Evolutionary conservation across 768 basidiomycete species (phyloP).

Genomic region (Naganishia vaughanmartiniae): DNA sequence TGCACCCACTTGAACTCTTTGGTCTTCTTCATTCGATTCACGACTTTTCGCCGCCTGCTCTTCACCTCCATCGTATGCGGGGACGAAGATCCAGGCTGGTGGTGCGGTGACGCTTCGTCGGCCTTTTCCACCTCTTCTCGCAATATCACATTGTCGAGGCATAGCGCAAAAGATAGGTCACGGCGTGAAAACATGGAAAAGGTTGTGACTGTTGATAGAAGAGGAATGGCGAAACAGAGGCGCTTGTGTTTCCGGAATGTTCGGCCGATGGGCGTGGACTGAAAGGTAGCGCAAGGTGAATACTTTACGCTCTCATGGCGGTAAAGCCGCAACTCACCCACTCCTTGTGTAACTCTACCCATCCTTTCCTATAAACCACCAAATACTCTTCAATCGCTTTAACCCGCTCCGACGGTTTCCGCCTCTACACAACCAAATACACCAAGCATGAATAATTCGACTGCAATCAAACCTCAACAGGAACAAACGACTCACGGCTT

Average conservation of each 20-base stretch:
- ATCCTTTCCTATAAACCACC: conserved; percentile 75
- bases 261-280: conserved; percentile 64
- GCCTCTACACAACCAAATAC: conserved; percentile 63
- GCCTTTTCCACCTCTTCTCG: conserved; percentile 15
- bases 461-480: not conserved
- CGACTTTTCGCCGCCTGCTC: not conserved
- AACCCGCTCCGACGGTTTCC: conserved; percentile 59
- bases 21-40: conserved; percentile 33
- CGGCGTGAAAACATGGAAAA: conserved; percentile 84
- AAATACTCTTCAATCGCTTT: conserved; percentile 73
- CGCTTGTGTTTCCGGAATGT: conserved; percentile 69
- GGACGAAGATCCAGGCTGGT: not conserved
- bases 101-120: too few relatives aligned
- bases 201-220: conserved; percentile 62
- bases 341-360: conserved; percentile 79
- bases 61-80: not conserved
- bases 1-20: conserved; percentile 57
- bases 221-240: conserved; percentile 73
- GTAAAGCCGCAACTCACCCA: conserved; percentile 60
- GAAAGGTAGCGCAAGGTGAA: not conserved
- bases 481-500: conserved; percentile 29
- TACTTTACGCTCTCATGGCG: not conserved
- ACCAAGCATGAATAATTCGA: conserved; percentile 51
- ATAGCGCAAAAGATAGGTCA: conserved; percentile 76
- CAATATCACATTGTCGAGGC: conserved; percentile 21